phyloP scores from a whole-genome alignment of 352 stramenopile genomes.

The Globisporangium cederbergense region DNA sequence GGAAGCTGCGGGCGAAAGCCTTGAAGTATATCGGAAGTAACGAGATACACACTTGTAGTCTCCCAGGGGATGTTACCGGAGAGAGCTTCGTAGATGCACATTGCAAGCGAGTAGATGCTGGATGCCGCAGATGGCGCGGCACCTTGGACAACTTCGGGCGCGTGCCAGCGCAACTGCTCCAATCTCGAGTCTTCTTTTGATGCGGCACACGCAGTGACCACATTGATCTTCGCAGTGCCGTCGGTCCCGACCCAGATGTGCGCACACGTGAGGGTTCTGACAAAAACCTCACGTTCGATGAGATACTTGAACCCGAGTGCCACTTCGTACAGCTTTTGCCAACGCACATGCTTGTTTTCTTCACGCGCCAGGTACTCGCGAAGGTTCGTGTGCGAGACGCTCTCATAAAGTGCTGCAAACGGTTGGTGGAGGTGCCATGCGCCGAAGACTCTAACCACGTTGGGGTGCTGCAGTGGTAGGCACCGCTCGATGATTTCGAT shows the following conservation, averaged over 20 bases:
- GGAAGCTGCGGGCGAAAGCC: not conserved
- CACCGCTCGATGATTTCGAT: not conserved
- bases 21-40: not conserved
- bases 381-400: not conserved
- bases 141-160: conserved; percentile 1
- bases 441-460: conserved; percentile 18
- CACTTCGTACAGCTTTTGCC: conserved; percentile 10
- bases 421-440: conserved; percentile 11
- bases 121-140: not conserved
- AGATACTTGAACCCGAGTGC: conserved; percentile 34
- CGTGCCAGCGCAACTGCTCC: not conserved
- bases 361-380: not conserved
- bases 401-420: conserved; percentile 5
- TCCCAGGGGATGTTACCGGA: not conserved
- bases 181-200: not conserved
- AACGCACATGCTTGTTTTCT: not conserved
- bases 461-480: conserved; percentile 30
- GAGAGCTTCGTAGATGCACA: conserved; percentile 4
- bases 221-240: conserved; percentile 1
- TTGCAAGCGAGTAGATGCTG: conserved; percentile 1
- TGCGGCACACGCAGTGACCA: not conserved
- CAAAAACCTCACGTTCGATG: not conserved
- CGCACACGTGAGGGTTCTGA: not conserved
- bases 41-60: not conserved
- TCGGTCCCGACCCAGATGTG: conserved; percentile 3